Evolutionary conservation across 1,284 basidiomycete species (phyloP).

Genomic region (Rugosomyces carneus): DNA sequence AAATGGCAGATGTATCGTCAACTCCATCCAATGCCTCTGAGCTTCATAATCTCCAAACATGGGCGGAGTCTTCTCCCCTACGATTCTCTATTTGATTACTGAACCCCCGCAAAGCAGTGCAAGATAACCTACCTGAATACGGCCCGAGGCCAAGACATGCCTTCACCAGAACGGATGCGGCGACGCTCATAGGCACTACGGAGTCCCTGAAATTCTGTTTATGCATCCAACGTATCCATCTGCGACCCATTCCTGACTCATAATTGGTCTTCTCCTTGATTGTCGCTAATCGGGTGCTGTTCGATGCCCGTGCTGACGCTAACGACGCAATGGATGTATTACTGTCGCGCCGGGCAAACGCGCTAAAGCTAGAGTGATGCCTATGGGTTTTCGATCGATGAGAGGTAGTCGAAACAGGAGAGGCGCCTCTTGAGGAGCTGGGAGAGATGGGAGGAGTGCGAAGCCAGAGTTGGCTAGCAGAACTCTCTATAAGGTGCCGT

Average conservation of each 20-base stretch:
- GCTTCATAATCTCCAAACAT: slow-evolving; percentile 93
- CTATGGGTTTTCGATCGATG: neutral
- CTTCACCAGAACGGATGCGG: slow-evolving; percentile 52
- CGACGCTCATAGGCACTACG: slow-evolving; percentile 49
- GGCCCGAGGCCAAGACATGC: slow-evolving; percentile 68
- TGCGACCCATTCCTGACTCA: slow-evolving; percentile 45
- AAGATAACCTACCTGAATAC: slow-evolving; percentile 64
- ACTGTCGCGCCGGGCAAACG: slow-evolving; percentile 16
- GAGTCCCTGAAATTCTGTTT: slow-evolving; percentile 52
- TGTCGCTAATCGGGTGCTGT: slow-evolving; percentile 1
- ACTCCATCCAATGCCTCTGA: slow-evolving; percentile 92
- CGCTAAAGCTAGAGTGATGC: slow-evolving; percentile 18
- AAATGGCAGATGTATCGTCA: slow-evolving; percentile 72
- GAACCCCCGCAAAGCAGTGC: neutral
- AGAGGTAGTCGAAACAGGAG: slow-evolving; percentile 25
- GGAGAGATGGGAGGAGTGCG: slow-evolving; percentile 38
- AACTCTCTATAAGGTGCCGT: slow-evolving; percentile 46
- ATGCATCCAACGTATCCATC: slow-evolving; percentile 76
- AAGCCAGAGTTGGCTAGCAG: slow-evolving; percentile 48
- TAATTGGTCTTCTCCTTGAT: slow-evolving; percentile 16
- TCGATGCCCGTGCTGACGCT: neutral
- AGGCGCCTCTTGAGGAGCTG: slow-evolving; percentile 37
- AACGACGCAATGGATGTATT: neutral
- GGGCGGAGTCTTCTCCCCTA: slow-evolving; percentile 68
- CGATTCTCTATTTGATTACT: neutral